Conservation (phyloP, 2,329 filamentous ascomycete species). For the Clarireedia paspali region DNA sequence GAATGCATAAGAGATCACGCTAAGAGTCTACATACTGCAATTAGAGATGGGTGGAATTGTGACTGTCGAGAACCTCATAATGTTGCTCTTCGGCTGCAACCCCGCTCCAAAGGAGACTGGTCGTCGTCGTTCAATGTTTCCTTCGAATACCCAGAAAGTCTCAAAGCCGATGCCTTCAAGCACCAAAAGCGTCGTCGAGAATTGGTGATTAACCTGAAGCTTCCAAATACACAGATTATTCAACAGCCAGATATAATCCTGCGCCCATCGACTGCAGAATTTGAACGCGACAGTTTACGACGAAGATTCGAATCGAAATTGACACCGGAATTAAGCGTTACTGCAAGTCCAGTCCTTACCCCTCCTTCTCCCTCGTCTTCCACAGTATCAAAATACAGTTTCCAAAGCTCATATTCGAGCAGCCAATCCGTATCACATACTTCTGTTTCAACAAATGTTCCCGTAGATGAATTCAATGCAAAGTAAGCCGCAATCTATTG, state of each 20-base stretch:
- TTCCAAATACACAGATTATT: neutral
- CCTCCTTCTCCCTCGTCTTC: neutral
- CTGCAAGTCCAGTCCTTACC: neutral
- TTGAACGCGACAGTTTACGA: neutral
- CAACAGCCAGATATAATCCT: neutral
- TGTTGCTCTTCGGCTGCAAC: constrained; percentile 17
- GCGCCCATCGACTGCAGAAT: neutral
- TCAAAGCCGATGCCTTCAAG: neutral
- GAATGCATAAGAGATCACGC: constrained; percentile 20
- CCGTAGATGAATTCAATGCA: neutral
- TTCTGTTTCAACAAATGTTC: neutral
- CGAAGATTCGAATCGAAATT: constrained; percentile 1
- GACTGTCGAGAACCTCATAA: constrained; percentile 15
- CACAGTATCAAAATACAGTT: neutral
- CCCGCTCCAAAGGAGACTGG: constrained; percentile 13
- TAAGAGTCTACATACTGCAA: constrained; percentile 16
- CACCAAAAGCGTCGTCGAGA: neutral
- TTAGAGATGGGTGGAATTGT: constrained; percentile 20
- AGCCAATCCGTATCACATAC: neutral
- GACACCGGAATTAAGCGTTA: neutral
- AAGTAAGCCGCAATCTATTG: neutral
- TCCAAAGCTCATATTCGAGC: neutral
- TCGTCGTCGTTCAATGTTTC: neutral
- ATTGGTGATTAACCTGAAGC: neutral
- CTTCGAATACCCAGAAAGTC: neutral